Conservation (phyloP, 192 early-diverging fungal species). For the Physocladia obscura region DNA sequence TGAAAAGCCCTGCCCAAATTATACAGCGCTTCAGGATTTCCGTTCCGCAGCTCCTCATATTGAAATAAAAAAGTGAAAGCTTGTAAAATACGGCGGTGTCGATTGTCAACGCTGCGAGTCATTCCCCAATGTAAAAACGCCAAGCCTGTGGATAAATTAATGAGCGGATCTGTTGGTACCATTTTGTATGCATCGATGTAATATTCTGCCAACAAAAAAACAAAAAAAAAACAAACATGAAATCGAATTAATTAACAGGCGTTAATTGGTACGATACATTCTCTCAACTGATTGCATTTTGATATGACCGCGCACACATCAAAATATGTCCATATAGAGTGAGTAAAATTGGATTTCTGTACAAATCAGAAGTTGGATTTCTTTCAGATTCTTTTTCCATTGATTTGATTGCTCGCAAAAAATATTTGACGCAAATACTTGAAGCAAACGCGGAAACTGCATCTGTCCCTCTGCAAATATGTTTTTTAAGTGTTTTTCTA, state of each 20-base stretch:
- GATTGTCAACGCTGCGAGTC: conserved; percentile 68
- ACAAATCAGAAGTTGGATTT: conserved; percentile 21
- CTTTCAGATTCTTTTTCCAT: conserved; percentile 37
- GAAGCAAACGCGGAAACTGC: conserved; percentile 46
- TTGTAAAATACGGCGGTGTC: conserved; percentile 65
- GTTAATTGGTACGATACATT: not conserved
- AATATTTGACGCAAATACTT: conserved; percentile 53
- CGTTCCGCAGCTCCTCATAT: conserved; percentile 53
- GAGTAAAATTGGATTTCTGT: conserved; percentile 48
- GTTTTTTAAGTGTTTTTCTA: not conserved
- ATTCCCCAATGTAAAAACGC: conserved; percentile 65
- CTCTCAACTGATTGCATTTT: conserved; percentile 58
- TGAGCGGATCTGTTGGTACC: conserved; percentile 65
- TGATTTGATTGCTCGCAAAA: conserved; percentile 50
- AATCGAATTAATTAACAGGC: too few species aligned
- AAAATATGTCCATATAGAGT: conserved; percentile 65
- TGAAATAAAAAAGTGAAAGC: conserved; percentile 67
- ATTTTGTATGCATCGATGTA: conserved; percentile 60
- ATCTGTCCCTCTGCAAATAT: conserved; percentile 37
- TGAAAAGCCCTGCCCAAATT: conserved; percentile 92
- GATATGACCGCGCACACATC: conserved; percentile 51
- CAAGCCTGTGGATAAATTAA: conserved; percentile 62
- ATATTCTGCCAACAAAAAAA: conserved; percentile 19
- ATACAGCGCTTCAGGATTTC: conserved; percentile 69
- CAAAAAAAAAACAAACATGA: not conserved